phyloP scores from a whole-genome alignment of 108 stramenopile genomes.

The Epithemia pelagica region DNA sequence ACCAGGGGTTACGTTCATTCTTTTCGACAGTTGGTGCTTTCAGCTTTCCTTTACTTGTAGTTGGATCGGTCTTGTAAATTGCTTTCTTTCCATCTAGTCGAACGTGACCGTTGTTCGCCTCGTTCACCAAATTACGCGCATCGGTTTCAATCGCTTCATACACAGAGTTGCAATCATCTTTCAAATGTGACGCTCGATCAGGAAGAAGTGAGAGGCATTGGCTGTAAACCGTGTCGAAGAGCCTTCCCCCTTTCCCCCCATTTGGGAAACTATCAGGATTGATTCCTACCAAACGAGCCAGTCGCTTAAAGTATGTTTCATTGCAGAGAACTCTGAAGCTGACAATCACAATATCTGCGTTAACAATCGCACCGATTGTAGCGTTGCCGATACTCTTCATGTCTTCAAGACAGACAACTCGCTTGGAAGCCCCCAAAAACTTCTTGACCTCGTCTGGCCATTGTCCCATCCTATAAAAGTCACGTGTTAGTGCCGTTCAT shows the following conservation, averaged over 20 bases:
- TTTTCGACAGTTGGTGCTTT: constrained; percentile 5
- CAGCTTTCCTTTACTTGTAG: background rate
- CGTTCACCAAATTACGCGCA: constrained; percentile 5
- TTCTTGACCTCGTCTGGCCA: constrained; percentile 36
- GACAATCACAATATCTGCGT: constrained; percentile 32
- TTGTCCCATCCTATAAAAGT: constrained; percentile 13
- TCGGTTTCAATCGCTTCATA: constrained; percentile 5
- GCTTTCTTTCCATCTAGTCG: constrained; percentile 26
- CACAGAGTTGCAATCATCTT: background rate
- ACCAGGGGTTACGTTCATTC: constrained; percentile 18
- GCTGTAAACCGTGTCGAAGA: constrained; percentile 29
- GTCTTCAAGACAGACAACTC: constrained; percentile 10
- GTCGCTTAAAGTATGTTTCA: constrained; percentile 25
- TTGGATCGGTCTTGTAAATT: constrained; percentile 10
- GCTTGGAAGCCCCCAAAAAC: constrained; percentile 21
- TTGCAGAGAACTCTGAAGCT: constrained; percentile 18
- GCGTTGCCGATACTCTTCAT: constrained; percentile 21
- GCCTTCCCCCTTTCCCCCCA: constrained; percentile 22
- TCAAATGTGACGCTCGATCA: constrained; percentile 3
- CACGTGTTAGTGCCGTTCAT: background rate
- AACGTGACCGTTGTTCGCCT: constrained; percentile 1
- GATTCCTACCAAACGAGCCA: constrained; percentile 23
- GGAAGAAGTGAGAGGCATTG: constrained; percentile 11
- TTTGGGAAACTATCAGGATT: constrained; percentile 17
- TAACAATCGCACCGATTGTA: constrained; percentile 18